Percentiles rank a stretch among this genome's conserved stretches.
Conservation (phyloP, 2,329 filamentous ascomycete species). For the Exophiala spinifera region DNA sequence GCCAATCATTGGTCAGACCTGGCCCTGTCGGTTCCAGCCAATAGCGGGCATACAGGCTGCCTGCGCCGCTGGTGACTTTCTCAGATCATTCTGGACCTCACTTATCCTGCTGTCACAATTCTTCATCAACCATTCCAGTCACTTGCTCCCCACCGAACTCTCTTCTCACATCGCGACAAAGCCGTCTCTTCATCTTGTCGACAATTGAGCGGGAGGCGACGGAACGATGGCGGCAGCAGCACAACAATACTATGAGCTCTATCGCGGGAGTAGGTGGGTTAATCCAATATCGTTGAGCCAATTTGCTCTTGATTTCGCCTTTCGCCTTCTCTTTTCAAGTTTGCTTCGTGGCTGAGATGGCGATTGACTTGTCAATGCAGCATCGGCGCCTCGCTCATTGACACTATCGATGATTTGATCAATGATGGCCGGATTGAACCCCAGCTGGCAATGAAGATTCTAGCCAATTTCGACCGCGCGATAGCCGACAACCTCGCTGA, state of each 20-base stretch:
- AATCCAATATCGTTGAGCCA: neutral
- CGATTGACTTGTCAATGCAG: slow-evolving; percentile 48
- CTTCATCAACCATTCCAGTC: too few species aligned
- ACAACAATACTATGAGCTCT: slow-evolving; percentile 79
- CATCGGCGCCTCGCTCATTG: slow-evolving; percentile 87
- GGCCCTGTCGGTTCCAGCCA: neutral
- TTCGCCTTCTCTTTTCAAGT: neutral
- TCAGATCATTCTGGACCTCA: too few species aligned
- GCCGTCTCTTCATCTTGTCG: too few species aligned
- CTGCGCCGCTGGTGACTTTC: neutral
- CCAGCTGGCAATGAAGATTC: slow-evolving; percentile 97
- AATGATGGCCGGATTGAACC: slow-evolving; percentile 93
- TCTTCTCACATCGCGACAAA: too few species aligned
- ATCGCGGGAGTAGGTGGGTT: slow-evolving; percentile 89
- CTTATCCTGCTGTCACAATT: too few species aligned
- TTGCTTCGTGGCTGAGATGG: neutral
- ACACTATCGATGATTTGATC: slow-evolving; percentile 96
- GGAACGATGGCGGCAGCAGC: slow-evolving; percentile 36
- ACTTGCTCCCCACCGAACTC: too few species aligned
- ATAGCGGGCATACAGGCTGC: neutral
- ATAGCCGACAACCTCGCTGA: slow-evolving; percentile 89
- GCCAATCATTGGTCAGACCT: neutral
- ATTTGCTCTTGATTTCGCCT: neutral
- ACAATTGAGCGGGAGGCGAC: neutral
- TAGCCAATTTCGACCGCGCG: slow-evolving; percentile 89